A percentile compares a stretch with the other conserved stretches of the same genome.
Evolutionary conservation across 2,329 filamentous ascomycete genomes (phyloP).

Genomic region (Calonectria hawksworthii): DNA sequence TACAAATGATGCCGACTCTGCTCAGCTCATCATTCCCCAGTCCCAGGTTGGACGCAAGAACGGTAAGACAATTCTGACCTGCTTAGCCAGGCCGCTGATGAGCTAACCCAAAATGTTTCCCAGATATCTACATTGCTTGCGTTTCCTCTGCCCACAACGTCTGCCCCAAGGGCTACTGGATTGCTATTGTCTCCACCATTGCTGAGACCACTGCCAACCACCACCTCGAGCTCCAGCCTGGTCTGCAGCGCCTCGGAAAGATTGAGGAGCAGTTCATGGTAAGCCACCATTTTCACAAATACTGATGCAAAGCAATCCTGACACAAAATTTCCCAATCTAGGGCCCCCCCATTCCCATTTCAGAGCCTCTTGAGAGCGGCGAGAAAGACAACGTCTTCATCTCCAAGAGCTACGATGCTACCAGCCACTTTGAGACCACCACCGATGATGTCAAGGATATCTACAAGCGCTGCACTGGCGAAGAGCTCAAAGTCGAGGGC

Average conservation of each 20-base stretch:
- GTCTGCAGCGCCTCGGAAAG: constrained; percentile 90
- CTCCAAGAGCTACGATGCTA: constrained; percentile 98
- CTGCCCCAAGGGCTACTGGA: constrained; percentile 98
- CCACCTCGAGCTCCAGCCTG: constrained; percentile 93
- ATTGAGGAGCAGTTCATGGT: constrained; percentile 99
- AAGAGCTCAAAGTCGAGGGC: constrained; percentile 90
- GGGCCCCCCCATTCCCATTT: constrained; percentile 90
- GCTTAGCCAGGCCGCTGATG: background rate
- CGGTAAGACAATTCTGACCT: constrained; percentile 67
- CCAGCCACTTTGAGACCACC: constrained; percentile 95
- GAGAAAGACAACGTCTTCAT: constrained; percentile 93
- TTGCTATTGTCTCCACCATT: constrained; percentile 98
- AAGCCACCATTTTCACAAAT: constrained; percentile 40
- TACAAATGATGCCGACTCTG: constrained; percentile 89
- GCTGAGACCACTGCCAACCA: constrained; percentile 93
- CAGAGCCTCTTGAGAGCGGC: constrained; percentile 89
- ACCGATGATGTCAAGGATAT: constrained; percentile 95
- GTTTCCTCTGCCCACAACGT: constrained; percentile 98
- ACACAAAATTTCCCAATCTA: constrained; percentile 44
- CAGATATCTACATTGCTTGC: constrained; percentile 96
- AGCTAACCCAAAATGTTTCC: constrained; percentile 22
- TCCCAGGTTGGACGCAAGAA: constrained; percentile 97
- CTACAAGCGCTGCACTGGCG: constrained; percentile 85
- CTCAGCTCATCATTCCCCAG: constrained; percentile 97
- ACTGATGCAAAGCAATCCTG: background rate